Evolutionary conservation across 179 eudicot species (phyloP).

Genomic region (Silene vulgaris): DNA sequence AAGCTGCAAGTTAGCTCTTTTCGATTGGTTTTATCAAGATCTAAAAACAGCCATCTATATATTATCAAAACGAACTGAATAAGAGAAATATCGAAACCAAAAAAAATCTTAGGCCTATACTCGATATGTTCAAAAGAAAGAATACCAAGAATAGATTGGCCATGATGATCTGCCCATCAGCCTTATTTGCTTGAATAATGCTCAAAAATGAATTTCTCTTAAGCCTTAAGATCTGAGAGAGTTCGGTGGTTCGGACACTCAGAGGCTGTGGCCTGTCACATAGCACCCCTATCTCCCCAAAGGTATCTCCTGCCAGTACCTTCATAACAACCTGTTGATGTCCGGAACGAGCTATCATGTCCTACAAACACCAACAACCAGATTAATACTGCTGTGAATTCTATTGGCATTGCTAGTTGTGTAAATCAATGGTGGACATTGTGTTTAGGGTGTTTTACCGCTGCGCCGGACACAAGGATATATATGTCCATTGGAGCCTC

Average conservation of each 20-base stretch:
- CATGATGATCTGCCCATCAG: constrained; percentile 62
- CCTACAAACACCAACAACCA: constrained; percentile 2
- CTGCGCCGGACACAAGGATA: constrained; percentile 72
- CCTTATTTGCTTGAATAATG: constrained; percentile 46
- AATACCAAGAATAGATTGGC: constrained; percentile 65
- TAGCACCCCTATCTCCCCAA: constrained; percentile 83
- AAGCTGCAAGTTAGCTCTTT: neutral
- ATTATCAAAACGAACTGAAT: no score
- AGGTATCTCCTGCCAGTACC: constrained; percentile 55
- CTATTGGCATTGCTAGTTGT: neutral
- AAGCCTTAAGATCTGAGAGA: constrained; percentile 71
- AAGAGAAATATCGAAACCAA: no score
- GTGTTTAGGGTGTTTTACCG: constrained; percentile 38
- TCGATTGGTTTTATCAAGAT: neutral
- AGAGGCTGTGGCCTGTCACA: constrained; percentile 65
- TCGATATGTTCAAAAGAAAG: constrained; percentile 22
- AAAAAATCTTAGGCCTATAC: neutral
- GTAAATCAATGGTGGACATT: neutral
- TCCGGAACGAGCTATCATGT: neutral
- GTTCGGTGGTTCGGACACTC: constrained; percentile 58
- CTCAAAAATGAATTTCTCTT: constrained; percentile 40
- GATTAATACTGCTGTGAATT: neutral
- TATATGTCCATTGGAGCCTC: constrained; percentile 69
- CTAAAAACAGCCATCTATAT: no score
- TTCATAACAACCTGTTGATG: constrained; percentile 42